Evolutionary conservation across 2,329 filamentous ascomycete genomes (phyloP).

Genomic region (Drechslera avenae): DNA sequence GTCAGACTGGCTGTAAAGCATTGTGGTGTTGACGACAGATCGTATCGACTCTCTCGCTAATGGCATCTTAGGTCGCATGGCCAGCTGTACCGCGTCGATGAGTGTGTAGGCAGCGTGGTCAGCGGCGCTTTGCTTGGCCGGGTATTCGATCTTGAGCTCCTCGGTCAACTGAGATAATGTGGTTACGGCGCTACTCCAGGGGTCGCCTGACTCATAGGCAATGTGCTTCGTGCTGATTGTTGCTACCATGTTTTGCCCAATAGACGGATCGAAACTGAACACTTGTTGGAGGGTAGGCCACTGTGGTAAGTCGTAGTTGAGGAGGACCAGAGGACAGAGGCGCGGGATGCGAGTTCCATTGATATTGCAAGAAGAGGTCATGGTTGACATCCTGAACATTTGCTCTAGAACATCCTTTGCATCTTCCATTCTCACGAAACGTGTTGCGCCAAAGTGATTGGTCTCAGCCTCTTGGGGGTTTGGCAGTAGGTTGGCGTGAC

Average conservation of each 20-base stretch:
- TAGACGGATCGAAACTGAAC: background rate
- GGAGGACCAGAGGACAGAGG: background rate
- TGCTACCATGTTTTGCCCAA: background rate
- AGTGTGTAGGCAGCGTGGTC: conserved; percentile 1
- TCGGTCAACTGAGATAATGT: background rate
- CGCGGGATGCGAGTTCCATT: background rate
- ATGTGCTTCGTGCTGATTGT: conserved; percentile 1
- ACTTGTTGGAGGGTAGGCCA: background rate
- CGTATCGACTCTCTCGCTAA: background rate
- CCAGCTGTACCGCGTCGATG: conserved; percentile 1
- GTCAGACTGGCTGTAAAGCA: conserved; percentile 1
- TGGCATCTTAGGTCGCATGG: conserved; percentile 2
- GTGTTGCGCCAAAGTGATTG: background rate
- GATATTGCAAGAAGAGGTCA: background rate
- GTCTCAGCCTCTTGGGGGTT: background rate
- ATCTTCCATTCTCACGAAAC: background rate
- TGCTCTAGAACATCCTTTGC: background rate
- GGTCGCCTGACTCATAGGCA: background rate
- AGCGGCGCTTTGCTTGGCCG: background rate
- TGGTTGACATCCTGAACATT: background rate
- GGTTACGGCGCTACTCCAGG: background rate
- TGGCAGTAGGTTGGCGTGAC: background rate
- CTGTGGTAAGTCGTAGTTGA: background rate
- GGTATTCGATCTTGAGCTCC: background rate
- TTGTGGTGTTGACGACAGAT: conserved; percentile 1